phyloP scores from a whole-genome alignment of 1,139 yeast species.

The Meyerozyma elateridarum region DNA sequence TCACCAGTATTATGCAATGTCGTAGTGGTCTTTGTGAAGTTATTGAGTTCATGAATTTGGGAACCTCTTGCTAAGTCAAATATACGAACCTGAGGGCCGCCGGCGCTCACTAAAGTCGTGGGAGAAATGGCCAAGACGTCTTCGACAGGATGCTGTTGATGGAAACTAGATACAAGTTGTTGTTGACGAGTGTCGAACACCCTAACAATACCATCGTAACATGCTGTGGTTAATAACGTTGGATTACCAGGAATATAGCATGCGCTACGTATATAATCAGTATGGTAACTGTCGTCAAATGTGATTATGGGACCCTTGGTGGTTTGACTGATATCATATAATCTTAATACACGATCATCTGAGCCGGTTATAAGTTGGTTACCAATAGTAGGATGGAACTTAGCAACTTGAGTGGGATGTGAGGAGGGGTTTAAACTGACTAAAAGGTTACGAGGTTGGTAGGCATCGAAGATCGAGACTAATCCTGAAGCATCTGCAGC shows the following conservation, averaged over 20 bases:
- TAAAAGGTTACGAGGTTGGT: constrained; percentile 70
- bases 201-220: constrained; percentile 84
- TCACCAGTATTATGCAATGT: constrained; percentile 68
- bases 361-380: constrained; percentile 82
- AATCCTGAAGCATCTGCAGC: constrained; percentile 90
- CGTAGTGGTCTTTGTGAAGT: constrained; percentile 92
- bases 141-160: constrained; percentile 65
- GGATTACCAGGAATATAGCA: constrained; percentile 70
- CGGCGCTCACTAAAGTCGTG: constrained; percentile 76
- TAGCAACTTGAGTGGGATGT: constrained; percentile 92
- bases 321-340: constrained; percentile 85
- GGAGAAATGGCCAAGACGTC: constrained; percentile 78
- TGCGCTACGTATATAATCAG: constrained; percentile 85
- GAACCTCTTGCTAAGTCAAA: constrained; percentile 89
- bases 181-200: constrained; percentile 84
- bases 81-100: constrained; percentile 82
- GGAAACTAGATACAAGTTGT: constrained; percentile 30
- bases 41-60: constrained; percentile 57
- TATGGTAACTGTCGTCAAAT: constrained; percentile 62
- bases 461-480: constrained; percentile 78
- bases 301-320: constrained; percentile 57
- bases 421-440: constrained; percentile 77
- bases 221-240: constrained; percentile 83
- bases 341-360: constrained; percentile 80
- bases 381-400: constrained; percentile 71